Base-by-base conservation (phyloP, 305 asterid genomes). In the Solanum hybrid region DNA sequence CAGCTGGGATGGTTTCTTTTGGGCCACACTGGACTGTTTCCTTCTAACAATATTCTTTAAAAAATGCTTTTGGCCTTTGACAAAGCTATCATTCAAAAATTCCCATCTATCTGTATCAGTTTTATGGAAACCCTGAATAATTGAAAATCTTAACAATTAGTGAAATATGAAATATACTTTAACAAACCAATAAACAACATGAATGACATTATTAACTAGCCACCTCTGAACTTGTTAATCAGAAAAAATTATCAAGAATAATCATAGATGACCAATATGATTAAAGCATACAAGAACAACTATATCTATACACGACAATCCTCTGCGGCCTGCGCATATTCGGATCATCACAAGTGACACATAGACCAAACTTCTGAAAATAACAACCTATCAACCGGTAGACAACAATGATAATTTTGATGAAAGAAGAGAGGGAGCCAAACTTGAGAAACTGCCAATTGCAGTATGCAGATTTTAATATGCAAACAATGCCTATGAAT, bases 61-160 rank as follows among this genome's bases (percentile, higher is more conserved):
- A 89, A 96, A 93, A 90, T 97, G 95, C 92, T 94, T 95, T 89
- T 95, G 95, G 71, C 96, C 99, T 93, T 93, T 97, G 87, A 96
- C 88, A 93, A 97, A 97, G 35, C 93, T 93, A 76, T 96, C 98
- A 38, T 97, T 97, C 40, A 96, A 92, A 85, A 97, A 97, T 89
- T 96, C 98, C 98, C 98, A 97, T 34, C 95, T 92, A 92, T 97
- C 99, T 4, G 98, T 95, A 90, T 96, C 99, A 19, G 94, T 91
- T 95, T 97, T 97, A 86, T 93, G 94, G 92, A 97, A 97, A 80
- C 99, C 99, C 99, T 97, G 94, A 78, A 91, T 84, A 72, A 42
- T 45, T 27, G 6, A 88, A 36, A 78, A 32, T 78, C n/a, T 60
- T 38, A 60, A 69, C 42, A 45, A 78, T 86, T 38, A 78, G 29